Evolutionary conservation across 257 asterid species (phyloP), one percentile per base, ranked within the genome.

Genomic region (Voacanga thouarsii): DNA sequence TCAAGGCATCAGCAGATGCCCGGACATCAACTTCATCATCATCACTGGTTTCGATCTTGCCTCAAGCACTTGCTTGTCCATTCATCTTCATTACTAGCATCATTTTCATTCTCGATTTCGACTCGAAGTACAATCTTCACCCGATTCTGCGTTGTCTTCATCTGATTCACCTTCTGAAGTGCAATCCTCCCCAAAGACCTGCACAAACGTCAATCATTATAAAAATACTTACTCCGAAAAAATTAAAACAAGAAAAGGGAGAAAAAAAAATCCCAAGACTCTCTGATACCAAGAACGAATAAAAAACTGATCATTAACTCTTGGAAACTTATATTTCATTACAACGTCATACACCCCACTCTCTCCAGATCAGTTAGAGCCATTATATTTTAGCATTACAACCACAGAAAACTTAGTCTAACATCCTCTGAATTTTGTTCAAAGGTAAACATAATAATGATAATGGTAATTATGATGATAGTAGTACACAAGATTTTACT

Each of bases 51-150:
- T 89, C 96, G 91, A 71, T 84, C 77, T 90, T 69, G 86, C 86
- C 83, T 92, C 98, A 6, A n/a, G 88, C 85, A 70, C 94, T n/a
- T 88, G 85, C 96, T 93, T 70, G 94, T 80, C 88, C 88, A 88
- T 60, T 91, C 97, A 76, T 90, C 99, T 78, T 89, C 97, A 73
- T 95, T 93, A 81, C 85, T 86, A 57, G 86, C 93, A 78, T 86
- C 91, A 81, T 89, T 92, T 77, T 87, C 95, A 77, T 92, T 97
- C 76, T 93, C 99, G 51, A 28, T 79, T 84, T 96, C 99, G 97
- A 92, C 69, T 96, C 97, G 98, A 89, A 43, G 87, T 80, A 82
- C 87, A 60, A 74, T 88, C 94, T 77, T 83, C 90, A 75, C 74
- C 88, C 71, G 87, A 86, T 80, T 86, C 95, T 66, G 86, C 86